Conservation (phyloP, 805 yeast genomes). For the Lipomyces lipofer region DNA sequence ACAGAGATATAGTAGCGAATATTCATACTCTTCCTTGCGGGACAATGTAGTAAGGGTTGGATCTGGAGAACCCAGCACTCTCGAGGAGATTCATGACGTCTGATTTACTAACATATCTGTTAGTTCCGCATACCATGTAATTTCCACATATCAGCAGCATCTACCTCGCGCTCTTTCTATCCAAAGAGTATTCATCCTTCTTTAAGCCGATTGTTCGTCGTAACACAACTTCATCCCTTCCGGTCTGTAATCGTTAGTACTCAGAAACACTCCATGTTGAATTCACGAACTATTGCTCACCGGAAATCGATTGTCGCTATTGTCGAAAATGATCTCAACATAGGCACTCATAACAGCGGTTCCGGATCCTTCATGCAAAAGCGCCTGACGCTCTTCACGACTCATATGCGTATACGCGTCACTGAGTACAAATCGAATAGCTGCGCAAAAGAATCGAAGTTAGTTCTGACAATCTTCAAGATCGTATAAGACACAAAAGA, state of each 20-base stretch:
- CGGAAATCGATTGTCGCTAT: constrained; percentile 73
- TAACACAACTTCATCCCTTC: constrained; percentile 66
- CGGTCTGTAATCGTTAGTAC: constrained; percentile 42
- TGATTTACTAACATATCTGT: constrained; percentile 47
- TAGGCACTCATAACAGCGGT: constrained; percentile 82
- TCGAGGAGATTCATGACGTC: constrained; percentile 82
- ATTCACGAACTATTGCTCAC: constrained; percentile 2
- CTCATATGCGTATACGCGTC: constrained; percentile 85
- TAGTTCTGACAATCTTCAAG: background rate
- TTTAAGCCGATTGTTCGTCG: constrained; percentile 91
- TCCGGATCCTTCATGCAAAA: constrained; percentile 85
- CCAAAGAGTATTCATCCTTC: constrained; percentile 86
- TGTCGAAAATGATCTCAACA: constrained; percentile 87
- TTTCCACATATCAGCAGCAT: background rate
- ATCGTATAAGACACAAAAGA: background rate
- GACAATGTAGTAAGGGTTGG: constrained; percentile 92
- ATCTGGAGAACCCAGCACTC: constrained; percentile 86
- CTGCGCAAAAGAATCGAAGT: too few species aligned
- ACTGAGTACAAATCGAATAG: constrained; percentile 86
- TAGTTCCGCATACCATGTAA: background rate
- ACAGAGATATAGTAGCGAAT: too few species aligned
- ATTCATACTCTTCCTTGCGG: constrained; percentile 78
- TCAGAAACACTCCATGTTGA: too few species aligned
- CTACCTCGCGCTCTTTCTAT: constrained; percentile 68
- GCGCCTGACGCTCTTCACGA: constrained; percentile 80